phyloP scores from a whole-genome alignment of 2,329 filamentous ascomycete species.

The Neoascochyta sp. region DNA sequence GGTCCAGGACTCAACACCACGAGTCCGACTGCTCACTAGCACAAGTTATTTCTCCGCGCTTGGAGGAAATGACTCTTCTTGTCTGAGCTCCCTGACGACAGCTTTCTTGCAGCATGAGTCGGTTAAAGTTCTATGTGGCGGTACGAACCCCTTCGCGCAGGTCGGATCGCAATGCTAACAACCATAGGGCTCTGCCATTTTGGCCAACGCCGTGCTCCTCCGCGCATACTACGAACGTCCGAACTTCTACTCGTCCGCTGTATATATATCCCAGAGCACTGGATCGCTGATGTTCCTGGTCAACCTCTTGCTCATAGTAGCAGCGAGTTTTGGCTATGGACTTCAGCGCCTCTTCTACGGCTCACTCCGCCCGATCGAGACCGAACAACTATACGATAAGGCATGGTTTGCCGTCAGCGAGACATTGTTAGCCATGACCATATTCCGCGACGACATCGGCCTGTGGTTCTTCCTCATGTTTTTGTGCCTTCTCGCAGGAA shows the following conservation, averaged over 20 bases:
- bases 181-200: conserved; percentile 64
- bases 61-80: conserved; percentile 11
- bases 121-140: conserved; percentile 35
- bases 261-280: conserved; percentile 95
- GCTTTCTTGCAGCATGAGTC: conserved; percentile 24
- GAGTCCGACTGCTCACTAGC: conserved; percentile 1
- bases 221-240: conserved; percentile 92
- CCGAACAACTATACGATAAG: conserved; percentile 95
- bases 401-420: conserved; percentile 98
- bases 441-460: conserved; percentile 91
- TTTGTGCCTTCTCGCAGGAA: conserved; percentile 82
- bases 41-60: conserved; percentile 3
- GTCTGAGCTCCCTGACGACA: conserved; percentile 7
- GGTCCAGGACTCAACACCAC: conserved; percentile 7
- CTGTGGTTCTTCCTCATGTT: conserved; percentile 97
- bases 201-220: conserved; percentile 78
- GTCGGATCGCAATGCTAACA: conserved; percentile 13
- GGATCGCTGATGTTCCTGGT: conserved; percentile 91
- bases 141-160: conserved; percentile 14
- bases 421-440: conserved; percentile 96
- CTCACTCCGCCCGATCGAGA: conserved; percentile 84
- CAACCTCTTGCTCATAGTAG: conserved; percentile 81
- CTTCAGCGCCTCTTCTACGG: conserved; percentile 90
- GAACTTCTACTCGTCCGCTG: conserved; percentile 97
- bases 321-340: conserved; percentile 76